phyloP scores from a whole-genome alignment of 257 asterid species.

The Solanum chilense region DNA sequence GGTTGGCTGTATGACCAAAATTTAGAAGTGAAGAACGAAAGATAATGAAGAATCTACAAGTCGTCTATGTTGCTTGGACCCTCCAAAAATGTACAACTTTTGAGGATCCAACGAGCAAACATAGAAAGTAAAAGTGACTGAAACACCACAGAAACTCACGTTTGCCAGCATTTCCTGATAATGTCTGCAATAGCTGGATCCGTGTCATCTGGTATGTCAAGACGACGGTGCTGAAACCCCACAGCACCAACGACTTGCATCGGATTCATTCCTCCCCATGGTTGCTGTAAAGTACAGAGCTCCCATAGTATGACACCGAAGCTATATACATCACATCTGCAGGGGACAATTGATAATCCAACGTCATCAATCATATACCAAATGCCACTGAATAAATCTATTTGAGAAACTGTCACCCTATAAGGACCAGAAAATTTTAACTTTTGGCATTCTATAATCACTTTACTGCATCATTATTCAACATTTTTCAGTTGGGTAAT shows the following conservation, averaged over 20 bases:
- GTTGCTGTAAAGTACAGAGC: conserved; percentile 84
- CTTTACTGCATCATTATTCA: not conserved
- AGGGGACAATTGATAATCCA: not conserved
- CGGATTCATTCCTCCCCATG: conserved; percentile 98
- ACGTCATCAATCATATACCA: not conserved
- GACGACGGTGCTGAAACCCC: conserved; percentile 95
- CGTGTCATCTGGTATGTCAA: conserved; percentile 74
- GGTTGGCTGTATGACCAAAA: not conserved
- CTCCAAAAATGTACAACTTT: not conserved
- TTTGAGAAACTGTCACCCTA: not conserved
- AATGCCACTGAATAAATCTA: not conserved
- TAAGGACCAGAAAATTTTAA: not conserved
- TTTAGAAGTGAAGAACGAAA: not conserved
- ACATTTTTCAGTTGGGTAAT: not conserved
- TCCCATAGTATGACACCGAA: conserved; percentile 91
- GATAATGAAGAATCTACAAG: not conserved
- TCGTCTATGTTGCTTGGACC: not conserved
- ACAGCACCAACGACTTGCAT: conserved; percentile 99
- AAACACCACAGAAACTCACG: conserved; percentile 35
- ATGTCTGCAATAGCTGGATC: conserved; percentile 71
- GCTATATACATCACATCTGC: conserved; percentile 95
- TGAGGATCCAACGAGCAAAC: not conserved
- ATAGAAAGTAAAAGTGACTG: not conserved
- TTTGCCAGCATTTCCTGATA: conserved; percentile 81
- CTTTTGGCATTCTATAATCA: not conserved